Evolutionary conservation across 2,329 filamentous ascomycete genomes (phyloP).

Genomic region (Gremmenia infestans): DNA sequence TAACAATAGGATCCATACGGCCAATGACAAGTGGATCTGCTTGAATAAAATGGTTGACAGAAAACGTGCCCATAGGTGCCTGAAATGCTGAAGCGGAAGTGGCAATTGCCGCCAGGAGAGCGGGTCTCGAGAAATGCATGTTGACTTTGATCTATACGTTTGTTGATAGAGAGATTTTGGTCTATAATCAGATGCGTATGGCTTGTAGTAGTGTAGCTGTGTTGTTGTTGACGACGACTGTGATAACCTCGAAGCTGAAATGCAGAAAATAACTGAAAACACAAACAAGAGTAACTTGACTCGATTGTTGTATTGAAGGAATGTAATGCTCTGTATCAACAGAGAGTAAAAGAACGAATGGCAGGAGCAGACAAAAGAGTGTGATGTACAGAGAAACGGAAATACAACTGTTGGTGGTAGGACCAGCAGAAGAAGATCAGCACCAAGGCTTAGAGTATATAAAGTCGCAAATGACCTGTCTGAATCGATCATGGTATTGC

Average conservation of each 20-base stretch:
- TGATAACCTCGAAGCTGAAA: slow-evolving; percentile 24
- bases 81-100: slow-evolving; percentile 20
- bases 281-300: slow-evolving; percentile 26
- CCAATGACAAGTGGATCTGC: slow-evolving; percentile 55
- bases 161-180: neutral
- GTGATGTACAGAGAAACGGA: slow-evolving; percentile 15
- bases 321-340: slow-evolving; percentile 27
- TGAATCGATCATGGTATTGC: neutral
- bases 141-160: slow-evolving; percentile 7
- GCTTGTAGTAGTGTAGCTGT: slow-evolving; percentile 18
- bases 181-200: slow-evolving; percentile 11
- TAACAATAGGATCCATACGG: slow-evolving; percentile 73
- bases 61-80: slow-evolving; percentile 47
- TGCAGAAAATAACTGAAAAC: slow-evolving; percentile 7
- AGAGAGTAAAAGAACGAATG: slow-evolving; percentile 21
- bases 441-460: neutral
- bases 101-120: slow-evolving; percentile 20
- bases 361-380: slow-evolving; percentile 18
- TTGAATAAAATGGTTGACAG: slow-evolving; percentile 67
- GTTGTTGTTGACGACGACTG: slow-evolving; percentile 11
- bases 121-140: slow-evolving; percentile 25
- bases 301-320: slow-evolving; percentile 23
- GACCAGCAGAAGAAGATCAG: slow-evolving; percentile 2
- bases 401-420: slow-evolving; percentile 6
- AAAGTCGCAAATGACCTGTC: neutral